Conservation (phyloP, 2,329 filamentous ascomycete genomes). For the Basipetospora chlamydospora region DNA sequence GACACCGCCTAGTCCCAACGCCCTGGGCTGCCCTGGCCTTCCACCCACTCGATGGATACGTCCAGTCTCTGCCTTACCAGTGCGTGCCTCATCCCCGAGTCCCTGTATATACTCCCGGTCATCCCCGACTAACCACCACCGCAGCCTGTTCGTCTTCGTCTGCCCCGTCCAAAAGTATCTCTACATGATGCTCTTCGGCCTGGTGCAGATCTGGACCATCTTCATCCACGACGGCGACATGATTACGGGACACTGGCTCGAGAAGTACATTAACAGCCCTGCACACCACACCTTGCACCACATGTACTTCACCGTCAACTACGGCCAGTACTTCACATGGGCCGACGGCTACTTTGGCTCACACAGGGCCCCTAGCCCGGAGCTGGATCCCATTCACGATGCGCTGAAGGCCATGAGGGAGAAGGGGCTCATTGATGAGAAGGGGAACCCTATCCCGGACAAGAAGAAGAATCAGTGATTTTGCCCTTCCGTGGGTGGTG, state of each 20-base stretch:
- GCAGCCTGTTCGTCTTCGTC: slow-evolving; percentile 26
- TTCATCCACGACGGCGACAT: slow-evolving; percentile 35
- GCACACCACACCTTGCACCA: slow-evolving; percentile 33
- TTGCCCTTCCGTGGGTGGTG: too few species aligned
- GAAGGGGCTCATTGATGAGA: slow-evolving; percentile 28
- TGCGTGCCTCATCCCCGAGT: slow-evolving; percentile 11
- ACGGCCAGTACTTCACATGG: slow-evolving; percentile 34
- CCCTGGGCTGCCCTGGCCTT: slow-evolving; percentile 32
- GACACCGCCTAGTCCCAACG: slow-evolving; percentile 21
- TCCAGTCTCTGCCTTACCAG: slow-evolving; percentile 32
- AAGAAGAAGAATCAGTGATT: slow-evolving; percentile 15
- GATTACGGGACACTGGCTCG: slow-evolving; percentile 29
- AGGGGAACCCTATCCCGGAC: slow-evolving; percentile 23
- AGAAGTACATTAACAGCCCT: slow-evolving; percentile 31
- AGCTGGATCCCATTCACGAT: slow-evolving; percentile 28
- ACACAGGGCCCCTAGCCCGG: slow-evolving; percentile 26
- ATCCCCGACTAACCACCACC: neutral
- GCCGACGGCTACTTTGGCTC: slow-evolving; percentile 29
- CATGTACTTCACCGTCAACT: slow-evolving; percentile 35
- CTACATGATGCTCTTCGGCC: slow-evolving; percentile 27
- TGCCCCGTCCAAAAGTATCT: slow-evolving; percentile 30
- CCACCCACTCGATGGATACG: slow-evolving; percentile 30
- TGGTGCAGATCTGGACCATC: slow-evolving; percentile 33
- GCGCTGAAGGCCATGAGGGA: slow-evolving; percentile 27
- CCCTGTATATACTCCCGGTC: too few species aligned